Base-by-base conservation (phyloP, 2,329 filamentous ascomycete genomes). In the Apiospora rasikravindrae region DNA sequence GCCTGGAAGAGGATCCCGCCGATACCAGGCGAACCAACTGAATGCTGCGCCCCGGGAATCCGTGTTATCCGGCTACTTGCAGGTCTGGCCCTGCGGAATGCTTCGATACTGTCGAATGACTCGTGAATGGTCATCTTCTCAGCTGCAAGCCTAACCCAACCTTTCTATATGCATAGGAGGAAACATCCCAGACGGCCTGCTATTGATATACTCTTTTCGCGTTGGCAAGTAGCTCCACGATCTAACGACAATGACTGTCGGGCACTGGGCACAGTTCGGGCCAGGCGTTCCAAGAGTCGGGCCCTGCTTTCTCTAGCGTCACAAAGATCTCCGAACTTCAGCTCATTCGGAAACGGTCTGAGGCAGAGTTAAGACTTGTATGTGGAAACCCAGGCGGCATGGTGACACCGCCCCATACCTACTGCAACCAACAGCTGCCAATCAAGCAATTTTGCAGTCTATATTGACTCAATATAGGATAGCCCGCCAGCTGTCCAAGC, bases 271-370 rank as follows among this genome's bases (percentile, higher is more conserved):
- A 64, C 33, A 10, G 33, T 24, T 64, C 57, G 57, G 33, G 40
- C 57, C 57, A 40, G 33, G 57, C 57, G 53, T 61, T 61, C 53
- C 53, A 61, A 61, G 26, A 33, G 26, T n/a, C 29, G 57, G 57
- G 29, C 57, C 57, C 33, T n/a, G 6, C 22, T 14, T 22, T 22
- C 14, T n/a, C 57, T 64, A 64, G 57, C 53, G 57, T 64, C 29
- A 11, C 53, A 61, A n/a, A 7, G 22, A 64, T n/a, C 57, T 11
- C 57, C 57, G 57, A 64, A 64, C 57, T 24, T 40, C 57, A 40
- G 19, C 57, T 64, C 57, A 64, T 64, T 64, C 19, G 57, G 57
- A 64, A 64, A 64, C 57, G 57, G 57, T 64, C 57, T 64, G 57
- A 64, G 57, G 57, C 57, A 64, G 29, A 40, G 57, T 24, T 11